Conservation (phyloP, 1,139 yeast genomes). For the Nematodospora anomalae region DNA sequence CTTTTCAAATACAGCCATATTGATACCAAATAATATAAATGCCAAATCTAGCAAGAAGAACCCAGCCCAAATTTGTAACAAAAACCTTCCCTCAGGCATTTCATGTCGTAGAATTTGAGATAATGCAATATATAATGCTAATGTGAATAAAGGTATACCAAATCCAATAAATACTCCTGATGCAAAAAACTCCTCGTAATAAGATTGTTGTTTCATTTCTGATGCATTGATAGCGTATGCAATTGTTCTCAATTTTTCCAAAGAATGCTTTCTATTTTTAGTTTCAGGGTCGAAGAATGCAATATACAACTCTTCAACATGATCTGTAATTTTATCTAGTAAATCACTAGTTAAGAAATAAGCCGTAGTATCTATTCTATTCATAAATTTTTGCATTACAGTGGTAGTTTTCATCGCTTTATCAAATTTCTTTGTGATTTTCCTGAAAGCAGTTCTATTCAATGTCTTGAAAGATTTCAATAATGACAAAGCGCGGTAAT, state of each 20-base stretch:
- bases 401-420: constrained; percentile 59
- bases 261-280: constrained; percentile 71
- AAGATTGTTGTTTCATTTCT: constrained; percentile 29
- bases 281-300: constrained; percentile 59
- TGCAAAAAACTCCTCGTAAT: constrained; percentile 47
- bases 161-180: constrained; percentile 73
- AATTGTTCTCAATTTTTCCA: constrained; percentile 64
- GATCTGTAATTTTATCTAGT: constrained; percentile 58
- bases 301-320: constrained; percentile 69
- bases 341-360: constrained; percentile 67
- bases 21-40: constrained; percentile 61
- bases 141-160: constrained; percentile 60
- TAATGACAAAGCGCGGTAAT: constrained; percentile 75
- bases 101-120: constrained; percentile 35
- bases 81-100: constrained; percentile 53
- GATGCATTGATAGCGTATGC: constrained; percentile 41
- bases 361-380: constrained; percentile 50
- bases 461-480: constrained; percentile 72
- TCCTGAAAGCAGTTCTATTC: constrained; percentile 86
- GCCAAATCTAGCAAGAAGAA: constrained; percentile 66
- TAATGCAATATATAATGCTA: constrained; percentile 54
- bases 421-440: constrained; percentile 86
- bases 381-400: constrained; percentile 53
- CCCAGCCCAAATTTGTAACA: constrained; percentile 92
- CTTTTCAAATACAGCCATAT: constrained; percentile 70